Percentiles rank a stretch among this genome's conserved stretches.
Evolutionary conservation across 495 filamentous ascomycete species (phyloP).

Genomic region (Neurospora tetrasperma): DNA sequence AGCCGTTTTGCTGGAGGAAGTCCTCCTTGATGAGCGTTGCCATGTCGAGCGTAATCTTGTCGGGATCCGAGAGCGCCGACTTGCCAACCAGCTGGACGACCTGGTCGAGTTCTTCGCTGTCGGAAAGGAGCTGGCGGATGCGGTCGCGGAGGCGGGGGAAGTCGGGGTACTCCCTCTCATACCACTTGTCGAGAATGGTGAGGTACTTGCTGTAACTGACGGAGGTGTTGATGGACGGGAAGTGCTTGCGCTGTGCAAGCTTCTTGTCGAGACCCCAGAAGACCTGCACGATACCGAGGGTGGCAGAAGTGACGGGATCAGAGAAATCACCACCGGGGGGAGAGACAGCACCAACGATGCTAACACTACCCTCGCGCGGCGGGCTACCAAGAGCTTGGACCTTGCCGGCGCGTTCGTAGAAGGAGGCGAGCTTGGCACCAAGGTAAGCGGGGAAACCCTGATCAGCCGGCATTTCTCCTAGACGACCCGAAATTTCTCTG

Average conservation of each 20-base stretch:
- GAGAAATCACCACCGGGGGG: slow-evolving; percentile 99
- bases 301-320: slow-evolving; percentile 90
- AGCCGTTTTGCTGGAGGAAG: slow-evolving; percentile 98
- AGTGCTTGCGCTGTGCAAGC: slow-evolving; percentile 96
- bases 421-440: slow-evolving; percentile 90
- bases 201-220: slow-evolving; percentile 97
- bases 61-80: slow-evolving; percentile 85
- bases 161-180: slow-evolving; percentile 83
- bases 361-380: slow-evolving; percentile 79
- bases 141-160: slow-evolving; percentile 89
- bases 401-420: slow-evolving; percentile 96
- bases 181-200: slow-evolving; percentile 75
- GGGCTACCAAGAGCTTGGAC: slow-evolving; percentile 79
- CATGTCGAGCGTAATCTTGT: slow-evolving; percentile 97
- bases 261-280: slow-evolving; percentile 99
- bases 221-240: slow-evolving; percentile 95
- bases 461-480: slow-evolving; percentile 99
- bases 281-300: slow-evolving; percentile 95
- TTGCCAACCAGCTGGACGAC: slow-evolving; percentile 98
- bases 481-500: slow-evolving; percentile 96
- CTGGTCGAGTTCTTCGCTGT: slow-evolving; percentile 94
- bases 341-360: slow-evolving; percentile 95
- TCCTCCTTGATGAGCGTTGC: slow-evolving; percentile 92
- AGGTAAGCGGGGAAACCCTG: slow-evolving; percentile 99
- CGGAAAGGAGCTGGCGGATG: slow-evolving; percentile 83